Conservation (phyloP, 441 rosid species). For the Macaranga tanarius region DNA sequence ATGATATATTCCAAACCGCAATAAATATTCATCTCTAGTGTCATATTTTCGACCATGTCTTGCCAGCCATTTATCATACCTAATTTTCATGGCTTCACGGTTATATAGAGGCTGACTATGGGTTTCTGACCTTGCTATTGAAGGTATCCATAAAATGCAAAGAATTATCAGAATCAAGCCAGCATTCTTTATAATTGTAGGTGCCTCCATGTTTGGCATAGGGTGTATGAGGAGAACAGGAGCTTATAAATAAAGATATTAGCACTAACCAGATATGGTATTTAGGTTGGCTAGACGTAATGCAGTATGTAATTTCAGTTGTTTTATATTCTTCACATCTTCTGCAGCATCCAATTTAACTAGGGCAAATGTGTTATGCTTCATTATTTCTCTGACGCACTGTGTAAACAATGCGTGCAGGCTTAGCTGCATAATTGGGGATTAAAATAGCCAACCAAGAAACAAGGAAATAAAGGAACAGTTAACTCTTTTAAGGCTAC, state of each 20-base stretch:
- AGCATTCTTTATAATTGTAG: conserved; percentile 24
- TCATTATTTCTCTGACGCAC: neutral
- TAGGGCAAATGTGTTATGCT: conserved; percentile 17
- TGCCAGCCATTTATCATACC: conserved; percentile 62
- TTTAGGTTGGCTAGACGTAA: conserved; percentile 16
- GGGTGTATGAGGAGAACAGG: neutral
- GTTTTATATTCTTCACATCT: conserved; percentile 17
- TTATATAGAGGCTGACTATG: conserved; percentile 23
- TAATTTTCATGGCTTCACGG: conserved; percentile 28
- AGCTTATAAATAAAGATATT: conserved; percentile 24
- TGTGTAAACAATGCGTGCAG: neutral
- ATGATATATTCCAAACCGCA: conserved; percentile 66
- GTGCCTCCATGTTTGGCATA: conserved; percentile 19
- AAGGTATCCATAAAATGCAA: conserved; percentile 32
- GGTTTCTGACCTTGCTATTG: conserved; percentile 24
- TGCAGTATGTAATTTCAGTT: conserved; percentile 22
- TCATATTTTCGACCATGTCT: conserved; percentile 38
- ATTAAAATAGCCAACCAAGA: neutral
- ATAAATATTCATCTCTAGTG: conserved; percentile 44
- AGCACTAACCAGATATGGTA: neutral
- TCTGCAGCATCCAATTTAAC: conserved; percentile 16
- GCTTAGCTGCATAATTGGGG: neutral
- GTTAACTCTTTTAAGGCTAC: neutral
- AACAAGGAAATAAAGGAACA: neutral
- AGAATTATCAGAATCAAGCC: conserved; percentile 30